A percentile compares a stretch with the other conserved stretches of the same genome.
Conservation (phyloP, 306 rosid species). For the Abrus pulchellus region DNA sequence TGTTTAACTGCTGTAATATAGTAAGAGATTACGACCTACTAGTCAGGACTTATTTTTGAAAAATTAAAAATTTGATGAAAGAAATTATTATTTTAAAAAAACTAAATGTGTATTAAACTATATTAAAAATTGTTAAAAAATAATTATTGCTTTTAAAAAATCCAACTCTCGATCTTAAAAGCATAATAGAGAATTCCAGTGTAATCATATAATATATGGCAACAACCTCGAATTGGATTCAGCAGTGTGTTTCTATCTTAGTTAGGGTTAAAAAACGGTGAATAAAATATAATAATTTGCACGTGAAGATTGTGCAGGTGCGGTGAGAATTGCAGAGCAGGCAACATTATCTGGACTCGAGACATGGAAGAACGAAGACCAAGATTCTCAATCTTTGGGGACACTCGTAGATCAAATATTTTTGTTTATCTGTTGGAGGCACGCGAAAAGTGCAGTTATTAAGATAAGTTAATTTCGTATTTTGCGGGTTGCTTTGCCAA, state of each 20-base stretch:
- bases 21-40: too few relatives aligned
- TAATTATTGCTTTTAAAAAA: background rate
- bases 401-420: background rate
- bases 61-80: too few relatives aligned
- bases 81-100: background rate
- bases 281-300: slow-evolving; percentile 6
- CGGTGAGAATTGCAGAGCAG: background rate
- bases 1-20: too few relatives aligned
- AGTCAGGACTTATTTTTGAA: too few relatives aligned
- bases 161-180: background rate
- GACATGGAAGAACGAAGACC: background rate
- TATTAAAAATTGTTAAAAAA: background rate
- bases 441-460: too few relatives aligned
- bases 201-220: background rate
- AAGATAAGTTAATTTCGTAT: too few relatives aligned
- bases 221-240: slow-evolving; percentile 9
- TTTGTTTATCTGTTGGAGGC: too few relatives aligned
- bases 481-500: background rate
- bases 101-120: background rate
- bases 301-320: background rate
- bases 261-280: background rate
- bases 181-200: background rate
- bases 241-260: background rate
- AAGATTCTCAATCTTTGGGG: background rate
- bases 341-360: background rate